These are phyloP conservation scores for Saturnispora gosingensis DNA, from an alignment of 805 yeast species.

Conservation along the genomic window DNA sequence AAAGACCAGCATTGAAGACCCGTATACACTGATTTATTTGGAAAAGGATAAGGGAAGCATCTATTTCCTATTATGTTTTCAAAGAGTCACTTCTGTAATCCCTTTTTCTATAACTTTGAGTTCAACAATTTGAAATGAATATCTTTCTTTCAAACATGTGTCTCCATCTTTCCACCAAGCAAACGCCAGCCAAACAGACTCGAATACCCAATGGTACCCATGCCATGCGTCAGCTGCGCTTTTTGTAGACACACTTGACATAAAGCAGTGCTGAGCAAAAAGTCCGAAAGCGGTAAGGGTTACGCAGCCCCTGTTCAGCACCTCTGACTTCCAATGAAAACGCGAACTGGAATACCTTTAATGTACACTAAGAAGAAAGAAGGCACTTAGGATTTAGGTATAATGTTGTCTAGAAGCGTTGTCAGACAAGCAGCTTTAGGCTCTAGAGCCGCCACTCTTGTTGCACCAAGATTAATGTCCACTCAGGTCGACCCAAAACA, in stretches of 20 bases:
- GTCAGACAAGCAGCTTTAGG: constrained; percentile 28
- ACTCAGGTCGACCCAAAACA: constrained; percentile 74
- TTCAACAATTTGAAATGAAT: no score
- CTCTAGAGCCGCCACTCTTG: constrained; percentile 24
- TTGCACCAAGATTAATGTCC: constrained; percentile 59
- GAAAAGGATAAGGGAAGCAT: no score
- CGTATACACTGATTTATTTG: background rate
- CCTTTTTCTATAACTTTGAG: no score
- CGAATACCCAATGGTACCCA: no score
- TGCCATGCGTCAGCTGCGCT: no score
- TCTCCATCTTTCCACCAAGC: no score
- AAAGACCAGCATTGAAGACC: background rate
- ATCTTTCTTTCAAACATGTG: no score
- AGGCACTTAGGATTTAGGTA: background rate
- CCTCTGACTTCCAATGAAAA: constrained; percentile 5
- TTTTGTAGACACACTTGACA: no score
- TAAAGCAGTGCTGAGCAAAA: background rate
- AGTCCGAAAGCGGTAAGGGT: background rate
- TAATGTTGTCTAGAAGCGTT: constrained; percentile 18
- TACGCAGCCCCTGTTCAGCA: constrained; percentile 7
- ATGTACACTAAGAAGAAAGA: background rate
- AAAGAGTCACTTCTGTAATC: no score
- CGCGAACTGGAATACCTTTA: background rate
- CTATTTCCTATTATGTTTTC: no score
- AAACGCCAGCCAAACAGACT: no score